Conservation (phyloP, 345 rosid genomes). For the Gossypium thurberi region DNA sequence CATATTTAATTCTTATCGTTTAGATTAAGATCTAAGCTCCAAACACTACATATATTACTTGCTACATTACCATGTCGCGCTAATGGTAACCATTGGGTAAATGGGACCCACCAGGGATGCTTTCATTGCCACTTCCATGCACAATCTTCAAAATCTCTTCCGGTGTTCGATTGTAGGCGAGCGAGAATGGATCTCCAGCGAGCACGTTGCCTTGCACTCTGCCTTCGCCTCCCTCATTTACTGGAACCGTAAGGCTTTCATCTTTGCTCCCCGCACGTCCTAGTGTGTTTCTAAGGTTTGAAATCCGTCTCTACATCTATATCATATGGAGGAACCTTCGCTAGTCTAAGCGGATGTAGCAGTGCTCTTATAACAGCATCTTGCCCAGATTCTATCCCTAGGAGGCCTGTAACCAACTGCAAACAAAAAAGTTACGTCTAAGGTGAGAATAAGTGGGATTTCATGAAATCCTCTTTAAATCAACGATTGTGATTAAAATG, state of each 20-base stretch:
- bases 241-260: conserved; percentile 47
- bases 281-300: conserved; percentile 29
- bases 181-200: conserved; percentile 39
- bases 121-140: conserved; percentile 55
- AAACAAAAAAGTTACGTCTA: background rate
- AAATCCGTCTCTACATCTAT: conserved; percentile 28
- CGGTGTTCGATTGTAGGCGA: conserved; percentile 46
- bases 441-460: background rate
- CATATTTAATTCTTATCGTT: too few relatives aligned
- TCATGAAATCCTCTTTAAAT: too few relatives aligned
- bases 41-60: too few relatives aligned
- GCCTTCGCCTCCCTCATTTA: conserved; percentile 33
- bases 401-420: conserved; percentile 74
- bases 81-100: conserved; percentile 25
- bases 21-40: too few relatives aligned
- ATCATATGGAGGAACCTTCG: conserved; percentile 33
- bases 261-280: conserved; percentile 38
- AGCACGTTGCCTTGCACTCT: conserved; percentile 42
- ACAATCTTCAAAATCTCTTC: conserved; percentile 55
- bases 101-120: conserved; percentile 43
- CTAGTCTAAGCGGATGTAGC: conserved; percentile 31
- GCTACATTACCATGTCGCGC: too few relatives aligned
- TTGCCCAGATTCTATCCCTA: conserved; percentile 76
- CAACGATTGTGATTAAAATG: too few relatives aligned
- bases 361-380: conserved; percentile 65